A percentile compares a stretch with the other conserved stretches of the same genome.
Evolutionary conservation across 78 protist species (phyloP).

Genomic region (Planoprotostelium fungivorum): DNA sequence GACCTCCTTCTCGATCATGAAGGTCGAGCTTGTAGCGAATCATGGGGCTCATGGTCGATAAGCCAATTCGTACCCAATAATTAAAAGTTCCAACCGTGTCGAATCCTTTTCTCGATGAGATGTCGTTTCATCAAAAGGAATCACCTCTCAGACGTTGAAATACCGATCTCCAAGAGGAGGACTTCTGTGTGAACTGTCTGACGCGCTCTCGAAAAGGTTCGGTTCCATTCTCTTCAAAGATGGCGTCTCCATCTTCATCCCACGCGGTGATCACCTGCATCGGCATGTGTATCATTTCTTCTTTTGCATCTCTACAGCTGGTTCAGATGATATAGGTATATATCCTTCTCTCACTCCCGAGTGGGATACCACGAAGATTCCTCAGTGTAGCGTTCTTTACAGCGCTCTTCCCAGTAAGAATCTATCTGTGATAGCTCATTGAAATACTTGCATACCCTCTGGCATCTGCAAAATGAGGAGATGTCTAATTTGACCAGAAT

Average conservation of each 20-base stretch:
- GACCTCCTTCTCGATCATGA: neutral
- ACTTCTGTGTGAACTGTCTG: too few relatives aligned
- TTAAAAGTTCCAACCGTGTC: neutral
- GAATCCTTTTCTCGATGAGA: neutral
- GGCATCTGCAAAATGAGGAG: too few relatives aligned
- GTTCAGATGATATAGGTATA: too few relatives aligned
- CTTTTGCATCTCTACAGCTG: too few relatives aligned
- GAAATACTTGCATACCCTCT: too few relatives aligned
- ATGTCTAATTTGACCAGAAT: too few relatives aligned
- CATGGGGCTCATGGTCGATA: neutral
- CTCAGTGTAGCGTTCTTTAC: too few relatives aligned
- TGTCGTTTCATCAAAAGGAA: neutral
- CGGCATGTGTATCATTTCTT: neutral
- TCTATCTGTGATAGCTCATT: too few relatives aligned
- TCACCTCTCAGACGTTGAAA: neutral
- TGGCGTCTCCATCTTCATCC: neutral
- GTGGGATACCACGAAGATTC: too few relatives aligned
- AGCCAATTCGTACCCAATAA: neutral
- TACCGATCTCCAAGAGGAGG: neutral
- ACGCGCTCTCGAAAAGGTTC: too few relatives aligned
- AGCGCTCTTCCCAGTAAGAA: too few relatives aligned
- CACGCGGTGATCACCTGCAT: neutral
- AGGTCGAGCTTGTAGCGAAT: neutral
- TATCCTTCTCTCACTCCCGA: too few relatives aligned
- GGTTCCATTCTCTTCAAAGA: neutral